Percentiles rank a stretch among this genome's conserved stretches.
Conservation (phyloP, 176 grass and related monocot species). For the Bolboschoenus planiculmis region DNA sequence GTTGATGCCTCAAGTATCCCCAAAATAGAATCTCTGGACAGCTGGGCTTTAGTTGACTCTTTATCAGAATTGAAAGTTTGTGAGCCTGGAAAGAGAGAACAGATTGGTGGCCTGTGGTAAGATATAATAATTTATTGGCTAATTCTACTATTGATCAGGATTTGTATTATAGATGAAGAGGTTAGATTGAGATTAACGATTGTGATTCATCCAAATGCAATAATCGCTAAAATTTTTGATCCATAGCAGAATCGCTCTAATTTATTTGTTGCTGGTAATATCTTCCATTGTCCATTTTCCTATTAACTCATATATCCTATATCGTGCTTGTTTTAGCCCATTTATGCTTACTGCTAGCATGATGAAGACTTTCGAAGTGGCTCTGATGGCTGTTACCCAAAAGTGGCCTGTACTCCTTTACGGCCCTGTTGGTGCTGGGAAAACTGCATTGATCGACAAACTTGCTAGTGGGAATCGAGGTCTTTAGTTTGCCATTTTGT, state of each 20-base stretch:
- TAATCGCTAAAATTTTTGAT: too few species aligned
- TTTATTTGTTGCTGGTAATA: slow-evolving; percentile 3
- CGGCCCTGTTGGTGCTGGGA: slow-evolving; percentile 82
- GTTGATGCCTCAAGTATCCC: slow-evolving; percentile 18
- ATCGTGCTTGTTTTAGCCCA: slow-evolving; percentile 31
- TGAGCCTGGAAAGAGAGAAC: slow-evolving; percentile 18
- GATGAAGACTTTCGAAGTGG: slow-evolving; percentile 67
- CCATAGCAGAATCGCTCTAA: too few species aligned
- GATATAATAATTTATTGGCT: slow-evolving; percentile 7
- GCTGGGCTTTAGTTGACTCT: slow-evolving; percentile 36
- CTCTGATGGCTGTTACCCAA: slow-evolving; percentile 63
- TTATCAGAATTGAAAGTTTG: slow-evolving; percentile 28
- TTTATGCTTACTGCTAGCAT: slow-evolving; percentile 65
- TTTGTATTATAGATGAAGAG: too few species aligned
- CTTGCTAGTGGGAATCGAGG: slow-evolving; percentile 62
- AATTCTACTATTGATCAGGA: too few species aligned
- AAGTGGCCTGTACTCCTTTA: slow-evolving; percentile 84
- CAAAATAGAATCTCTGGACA: slow-evolving; percentile 24
- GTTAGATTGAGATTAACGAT: too few species aligned
- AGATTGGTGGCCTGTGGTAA: slow-evolving; percentile 39
- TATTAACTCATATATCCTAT: slow-evolving; percentile 20
- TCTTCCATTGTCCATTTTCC: not conserved
- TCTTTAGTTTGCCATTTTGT: slow-evolving; percentile 23
- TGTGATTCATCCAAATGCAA: too few species aligned
- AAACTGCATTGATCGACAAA: slow-evolving; percentile 79